Percentiles rank a stretch among this genome's conserved stretches.
Conservation (phyloP, 2,329 filamentous ascomycete genomes). For the Fusarium sterilihyphosum region DNA sequence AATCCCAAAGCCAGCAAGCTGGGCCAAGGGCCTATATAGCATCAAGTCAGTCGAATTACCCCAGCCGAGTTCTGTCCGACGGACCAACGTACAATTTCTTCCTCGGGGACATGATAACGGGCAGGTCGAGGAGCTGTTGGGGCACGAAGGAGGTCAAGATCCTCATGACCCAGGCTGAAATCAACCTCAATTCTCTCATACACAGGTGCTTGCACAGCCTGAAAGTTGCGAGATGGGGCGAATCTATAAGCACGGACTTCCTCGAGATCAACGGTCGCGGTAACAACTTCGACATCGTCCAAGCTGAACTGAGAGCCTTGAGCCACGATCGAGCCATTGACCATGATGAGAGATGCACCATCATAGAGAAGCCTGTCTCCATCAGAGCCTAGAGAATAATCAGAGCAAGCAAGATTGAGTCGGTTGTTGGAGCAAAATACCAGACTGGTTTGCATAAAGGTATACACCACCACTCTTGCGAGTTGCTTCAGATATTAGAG, state of each 20-base stretch:
- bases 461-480: conserved; percentile 69
- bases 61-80: background rate
- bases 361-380: conserved; percentile 67
- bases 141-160: conserved; percentile 40
- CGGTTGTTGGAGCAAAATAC: background rate
- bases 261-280: conserved; percentile 74
- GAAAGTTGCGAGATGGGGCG: conserved; percentile 64
- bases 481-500: conserved; percentile 74
- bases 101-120: conserved; percentile 35
- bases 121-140: conserved; percentile 43
- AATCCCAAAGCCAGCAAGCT: conserved; percentile 32
- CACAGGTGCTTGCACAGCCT: conserved; percentile 56
- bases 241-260: conserved; percentile 72
- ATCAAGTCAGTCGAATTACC: background rate
- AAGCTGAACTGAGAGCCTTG: conserved; percentile 72
- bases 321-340: conserved; percentile 70
- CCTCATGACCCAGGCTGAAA: conserved; percentile 46
- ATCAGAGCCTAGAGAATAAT: conserved; percentile 53
- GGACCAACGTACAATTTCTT: conserved; percentile 30
- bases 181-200: conserved; percentile 36
- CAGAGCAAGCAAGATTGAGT: background rate
- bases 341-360: conserved; percentile 68
- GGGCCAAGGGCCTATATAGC: conserved; percentile 14
- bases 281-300: conserved; percentile 68
- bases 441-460: conserved; percentile 52